Evolutionary conservation across 495 filamentous ascomycete genomes (phyloP).

Genomic region (Pyrenula aspistea): DNA sequence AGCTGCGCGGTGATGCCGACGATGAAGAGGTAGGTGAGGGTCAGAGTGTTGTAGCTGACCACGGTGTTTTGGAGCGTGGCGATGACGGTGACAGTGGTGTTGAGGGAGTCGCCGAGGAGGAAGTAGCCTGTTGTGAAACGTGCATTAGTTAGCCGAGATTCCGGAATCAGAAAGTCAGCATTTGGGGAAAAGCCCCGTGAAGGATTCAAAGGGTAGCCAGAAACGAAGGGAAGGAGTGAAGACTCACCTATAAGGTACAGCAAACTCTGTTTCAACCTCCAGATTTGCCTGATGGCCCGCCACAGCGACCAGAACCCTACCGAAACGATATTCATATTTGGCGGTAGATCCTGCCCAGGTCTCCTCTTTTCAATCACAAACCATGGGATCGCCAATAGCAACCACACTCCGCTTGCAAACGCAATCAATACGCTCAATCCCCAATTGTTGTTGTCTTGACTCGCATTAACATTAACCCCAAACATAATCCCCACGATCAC

Average conservation of each 20-base stretch:
- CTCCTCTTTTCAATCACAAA: constrained; percentile 51
- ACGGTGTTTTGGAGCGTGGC: constrained; percentile 49
- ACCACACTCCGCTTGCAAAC: constrained; percentile 51
- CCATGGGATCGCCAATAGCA: constrained; percentile 49
- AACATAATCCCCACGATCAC: constrained; percentile 54
- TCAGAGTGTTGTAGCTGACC: constrained; percentile 46
- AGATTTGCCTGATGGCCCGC: constrained; percentile 43
- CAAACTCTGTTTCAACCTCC: constrained; percentile 51
- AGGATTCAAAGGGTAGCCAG: no score
- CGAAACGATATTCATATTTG: constrained; percentile 32
- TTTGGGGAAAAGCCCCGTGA: no score
- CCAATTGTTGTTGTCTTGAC: constrained; percentile 49
- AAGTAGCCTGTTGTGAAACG: constrained; percentile 42
- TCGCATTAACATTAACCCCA: constrained; percentile 43
- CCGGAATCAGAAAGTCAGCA: no score
- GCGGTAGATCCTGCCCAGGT: constrained; percentile 38
- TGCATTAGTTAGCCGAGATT: background rate
- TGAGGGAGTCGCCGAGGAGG: constrained; percentile 50
- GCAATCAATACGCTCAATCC: constrained; percentile 52
- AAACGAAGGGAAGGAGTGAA: background rate
- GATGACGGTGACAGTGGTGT: constrained; percentile 58
- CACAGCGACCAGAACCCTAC: constrained; percentile 48
- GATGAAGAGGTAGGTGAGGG: constrained; percentile 49
- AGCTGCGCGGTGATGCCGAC: constrained; percentile 51
- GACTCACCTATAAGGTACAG: constrained; percentile 45